Evolutionary conservation across 805 yeast genomes (phyloP).

Genomic region (Monosporozyma unispora): DNA sequence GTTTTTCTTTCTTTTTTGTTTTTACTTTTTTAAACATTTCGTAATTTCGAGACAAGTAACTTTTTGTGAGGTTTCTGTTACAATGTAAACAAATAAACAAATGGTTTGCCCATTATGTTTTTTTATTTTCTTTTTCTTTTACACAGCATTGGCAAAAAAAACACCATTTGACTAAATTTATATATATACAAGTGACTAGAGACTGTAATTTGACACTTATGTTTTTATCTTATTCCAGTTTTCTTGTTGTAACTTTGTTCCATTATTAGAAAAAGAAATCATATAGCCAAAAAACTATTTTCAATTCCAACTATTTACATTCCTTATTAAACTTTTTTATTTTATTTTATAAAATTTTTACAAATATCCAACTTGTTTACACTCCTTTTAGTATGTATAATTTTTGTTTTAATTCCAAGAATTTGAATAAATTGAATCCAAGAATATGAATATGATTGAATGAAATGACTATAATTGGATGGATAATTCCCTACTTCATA

Average conservation of each 20-base stretch:
- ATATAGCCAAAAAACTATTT: conserved; percentile 1
- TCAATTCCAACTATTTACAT: conserved; percentile 30
- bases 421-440: background rate
- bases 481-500: too few species aligned
- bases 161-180: background rate
- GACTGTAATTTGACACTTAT: background rate
- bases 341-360: conserved; percentile 4
- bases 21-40: too few species aligned
- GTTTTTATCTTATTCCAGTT: background rate
- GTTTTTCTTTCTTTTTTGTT: too few species aligned
- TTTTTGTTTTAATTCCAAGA: background rate
- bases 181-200: background rate
- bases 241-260: background rate
- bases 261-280: background rate
- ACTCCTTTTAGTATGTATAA: conserved; percentile 9
- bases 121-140: background rate
- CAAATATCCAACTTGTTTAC: conserved; percentile 15
- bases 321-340: conserved; percentile 17
- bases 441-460: background rate
- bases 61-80: background rate
- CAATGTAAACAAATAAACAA: background rate
- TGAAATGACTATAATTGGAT: too few species aligned
- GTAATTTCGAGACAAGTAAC: too few species aligned
- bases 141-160: background rate
- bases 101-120: background rate